Conservation (phyloP, 345 rosid genomes). For the Corymbia maculata region DNA sequence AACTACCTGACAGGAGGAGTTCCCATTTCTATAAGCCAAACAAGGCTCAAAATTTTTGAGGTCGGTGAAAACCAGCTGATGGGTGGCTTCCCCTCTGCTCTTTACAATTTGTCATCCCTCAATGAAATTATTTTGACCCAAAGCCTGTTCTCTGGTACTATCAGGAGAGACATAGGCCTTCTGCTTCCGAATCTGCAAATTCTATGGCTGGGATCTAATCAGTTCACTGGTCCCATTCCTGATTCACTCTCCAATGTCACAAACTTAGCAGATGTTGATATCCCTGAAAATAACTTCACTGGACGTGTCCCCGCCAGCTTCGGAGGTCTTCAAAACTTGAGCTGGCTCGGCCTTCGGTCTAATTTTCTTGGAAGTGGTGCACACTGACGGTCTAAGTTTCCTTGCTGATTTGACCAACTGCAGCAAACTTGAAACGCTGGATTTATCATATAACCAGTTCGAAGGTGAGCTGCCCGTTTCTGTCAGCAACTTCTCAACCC, state of each 20-base stretch:
- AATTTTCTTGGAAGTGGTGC: neutral
- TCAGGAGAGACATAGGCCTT: neutral
- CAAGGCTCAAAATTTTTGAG: accelerated
- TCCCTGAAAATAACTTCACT: neutral
- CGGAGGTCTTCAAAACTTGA: neutral
- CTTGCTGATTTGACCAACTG: slow-evolving; percentile 1
- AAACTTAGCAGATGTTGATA: neutral
- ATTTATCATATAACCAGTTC: neutral
- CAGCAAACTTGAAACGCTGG: neutral
- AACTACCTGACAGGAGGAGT: neutral
- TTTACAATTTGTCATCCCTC: neutral
- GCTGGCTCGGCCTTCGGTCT: neutral
- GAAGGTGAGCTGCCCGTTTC: slow-evolving; percentile 1
- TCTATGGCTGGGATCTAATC: neutral
- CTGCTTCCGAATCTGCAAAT: neutral
- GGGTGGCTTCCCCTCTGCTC: neutral
- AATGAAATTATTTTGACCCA: neutral
- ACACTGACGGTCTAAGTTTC: neutral
- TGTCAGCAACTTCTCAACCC: neutral
- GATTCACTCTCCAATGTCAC: slow-evolving; percentile 4
- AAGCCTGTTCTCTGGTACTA: neutral
- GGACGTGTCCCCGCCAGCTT: neutral
- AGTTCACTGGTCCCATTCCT: slow-evolving; percentile 1
- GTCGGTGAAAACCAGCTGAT: neutral
- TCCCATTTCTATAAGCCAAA: neutral